Conservation (phyloP, 345 rosid genomes). For the Salix exigua region DNA sequence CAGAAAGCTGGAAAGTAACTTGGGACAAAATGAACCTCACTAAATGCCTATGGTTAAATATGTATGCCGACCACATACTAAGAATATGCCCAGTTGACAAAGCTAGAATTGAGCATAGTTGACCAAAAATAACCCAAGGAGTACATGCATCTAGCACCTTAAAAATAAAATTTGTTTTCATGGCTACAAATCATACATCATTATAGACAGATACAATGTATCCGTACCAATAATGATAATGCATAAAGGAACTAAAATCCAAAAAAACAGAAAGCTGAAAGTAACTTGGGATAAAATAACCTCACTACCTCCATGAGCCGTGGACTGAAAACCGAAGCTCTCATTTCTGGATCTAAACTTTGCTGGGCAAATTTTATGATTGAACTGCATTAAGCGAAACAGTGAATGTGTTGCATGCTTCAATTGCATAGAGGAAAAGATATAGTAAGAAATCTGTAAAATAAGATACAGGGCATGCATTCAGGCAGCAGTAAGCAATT, state of each 20-base stretch:
- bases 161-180: too few species aligned
- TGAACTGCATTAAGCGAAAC: slow-evolving; percentile 43
- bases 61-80: neutral
- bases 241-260: slow-evolving; percentile 11
- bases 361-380: slow-evolving; percentile 79
- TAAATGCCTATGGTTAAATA: slow-evolving; percentile 10
- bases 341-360: slow-evolving; percentile 65
- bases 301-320: slow-evolving; percentile 88
- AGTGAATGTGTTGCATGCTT: too few species aligned
- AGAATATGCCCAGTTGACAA: neutral
- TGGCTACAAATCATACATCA: too few species aligned
- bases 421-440: neutral
- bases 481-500: neutral
- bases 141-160: neutral
- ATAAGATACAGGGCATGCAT: neutral
- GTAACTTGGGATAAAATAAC: neutral
- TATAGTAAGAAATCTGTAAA: neutral
- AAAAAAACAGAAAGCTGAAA: slow-evolving; percentile 3
- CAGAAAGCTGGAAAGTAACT: neutral
- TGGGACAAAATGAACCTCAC: neutral
- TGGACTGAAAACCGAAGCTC: slow-evolving; percentile 83
- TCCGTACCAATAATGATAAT: neutral
- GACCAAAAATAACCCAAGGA: neutral
- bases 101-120: neutral
- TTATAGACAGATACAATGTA: neutral